Evolutionary conservation across 768 basidiomycete species (phyloP).

Genomic region (Naganishia onofrii): DNA sequence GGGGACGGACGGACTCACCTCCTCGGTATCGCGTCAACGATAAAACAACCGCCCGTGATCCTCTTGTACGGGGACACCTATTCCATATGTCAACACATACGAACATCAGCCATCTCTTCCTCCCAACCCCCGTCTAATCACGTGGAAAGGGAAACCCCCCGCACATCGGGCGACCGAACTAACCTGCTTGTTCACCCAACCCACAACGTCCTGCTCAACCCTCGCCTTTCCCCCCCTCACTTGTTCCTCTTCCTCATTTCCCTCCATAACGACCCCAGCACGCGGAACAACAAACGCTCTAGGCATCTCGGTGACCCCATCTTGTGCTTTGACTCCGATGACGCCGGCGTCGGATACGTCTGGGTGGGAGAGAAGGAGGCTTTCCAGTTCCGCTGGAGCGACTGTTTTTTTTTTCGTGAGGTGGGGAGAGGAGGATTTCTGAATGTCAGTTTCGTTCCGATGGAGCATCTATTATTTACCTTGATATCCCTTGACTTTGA

Average conservation of each 20-base stretch:
- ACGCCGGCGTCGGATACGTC: conserved; percentile 76
- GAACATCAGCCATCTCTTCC: neutral
- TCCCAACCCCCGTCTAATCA: no score
- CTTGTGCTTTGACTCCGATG: conserved; percentile 66
- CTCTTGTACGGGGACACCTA: conserved; percentile 62
- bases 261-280: conserved; percentile 25
- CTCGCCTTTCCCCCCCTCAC: conserved; percentile 51
- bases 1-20: no score
- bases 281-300: conserved; percentile 54
- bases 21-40: conserved; percentile 67
- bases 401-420: conserved; percentile 60
- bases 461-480: no score
- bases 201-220: conserved; percentile 60
- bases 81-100: neutral
- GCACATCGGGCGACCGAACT: neutral
- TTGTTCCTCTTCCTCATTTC: neutral
- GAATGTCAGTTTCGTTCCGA: neutral
- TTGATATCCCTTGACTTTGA: conserved; percentile 70
- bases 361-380: conserved; percentile 69
- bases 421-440: no score
- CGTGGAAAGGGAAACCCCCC: no score
- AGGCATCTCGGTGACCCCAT: conserved; percentile 77
- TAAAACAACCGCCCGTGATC: conserved; percentile 64
- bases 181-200: conserved; percentile 65
- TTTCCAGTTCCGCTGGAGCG: conserved; percentile 83